Evolutionary conservation across 768 basidiomycete genomes (phyloP).

Genomic region (Calocybe cyanea): DNA sequence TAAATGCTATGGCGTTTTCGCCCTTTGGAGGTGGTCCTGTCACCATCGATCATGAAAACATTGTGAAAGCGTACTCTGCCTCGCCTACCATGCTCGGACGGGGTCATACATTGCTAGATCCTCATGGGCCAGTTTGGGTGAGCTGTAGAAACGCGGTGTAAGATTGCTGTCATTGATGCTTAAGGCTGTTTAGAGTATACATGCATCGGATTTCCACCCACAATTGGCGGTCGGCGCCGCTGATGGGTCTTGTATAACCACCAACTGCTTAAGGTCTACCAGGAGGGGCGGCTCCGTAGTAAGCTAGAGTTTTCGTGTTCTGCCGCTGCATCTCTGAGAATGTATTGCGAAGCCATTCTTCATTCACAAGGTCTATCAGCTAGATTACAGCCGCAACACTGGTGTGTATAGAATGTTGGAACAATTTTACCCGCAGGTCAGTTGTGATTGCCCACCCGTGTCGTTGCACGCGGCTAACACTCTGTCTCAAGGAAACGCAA

Average conservation of each 20-base stretch:
- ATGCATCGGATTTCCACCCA: conserved; percentile 82
- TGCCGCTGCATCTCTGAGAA: neutral
- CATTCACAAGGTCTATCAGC: conserved; percentile 74
- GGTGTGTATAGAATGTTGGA: conserved; percentile 88
- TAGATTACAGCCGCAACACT: conserved; percentile 79
- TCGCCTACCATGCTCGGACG: conserved; percentile 71
- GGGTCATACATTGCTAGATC: conserved; percentile 69
- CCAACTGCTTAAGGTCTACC: conserved; percentile 64
- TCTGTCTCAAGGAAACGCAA: conserved; percentile 17
- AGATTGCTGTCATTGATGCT: neutral
- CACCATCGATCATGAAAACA: conserved; percentile 81
- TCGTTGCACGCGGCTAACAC: neutral
- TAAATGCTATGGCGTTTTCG: conserved; percentile 64
- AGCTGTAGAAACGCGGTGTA: conserved; percentile 18
- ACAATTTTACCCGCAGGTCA: conserved; percentile 70
- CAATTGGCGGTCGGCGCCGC: conserved; percentile 79
- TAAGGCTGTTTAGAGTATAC: conserved; percentile 47
- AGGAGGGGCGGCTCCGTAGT: conserved; percentile 72
- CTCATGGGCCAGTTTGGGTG: conserved; percentile 83
- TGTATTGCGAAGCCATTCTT: conserved; percentile 61
- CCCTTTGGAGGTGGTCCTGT: conserved; percentile 65
- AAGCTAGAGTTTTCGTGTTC: conserved; percentile 23
- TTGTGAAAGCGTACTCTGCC: conserved; percentile 69
- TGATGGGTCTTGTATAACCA: conserved; percentile 79
- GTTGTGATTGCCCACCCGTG: neutral